phyloP scores from a whole-genome alignment of 371 early-diverging fungal genomes.

The Lichtheimia corymbifera region DNA sequence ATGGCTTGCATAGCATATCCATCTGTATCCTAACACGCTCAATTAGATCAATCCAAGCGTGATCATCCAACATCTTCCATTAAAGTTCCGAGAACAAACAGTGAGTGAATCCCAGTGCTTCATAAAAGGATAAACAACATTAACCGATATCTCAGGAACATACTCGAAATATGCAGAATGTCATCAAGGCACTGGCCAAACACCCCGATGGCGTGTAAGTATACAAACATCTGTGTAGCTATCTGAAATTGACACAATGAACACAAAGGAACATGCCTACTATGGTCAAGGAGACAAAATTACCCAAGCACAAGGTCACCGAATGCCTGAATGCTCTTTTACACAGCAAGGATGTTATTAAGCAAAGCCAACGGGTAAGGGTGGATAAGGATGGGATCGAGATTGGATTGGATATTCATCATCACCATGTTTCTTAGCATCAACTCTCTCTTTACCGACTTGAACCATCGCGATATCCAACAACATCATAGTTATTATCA shows the following conservation, averaged over 20 bases:
- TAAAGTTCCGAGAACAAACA: slow-evolving; percentile 35
- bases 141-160: slow-evolving; percentile 17
- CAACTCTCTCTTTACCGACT: slow-evolving; percentile 1
- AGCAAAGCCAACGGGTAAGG: slow-evolving; percentile 22
- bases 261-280: slow-evolving; percentile 18
- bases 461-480: neutral
- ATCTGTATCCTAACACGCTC: neutral
- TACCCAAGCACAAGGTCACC: slow-evolving; percentile 24
- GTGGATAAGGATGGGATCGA: too few relatives aligned
- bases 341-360: slow-evolving; percentile 28
- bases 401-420: too few relatives aligned
- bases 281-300: slow-evolving; percentile 13
- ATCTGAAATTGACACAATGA: too few relatives aligned
- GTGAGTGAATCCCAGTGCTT: slow-evolving; percentile 11
- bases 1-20: neutral
- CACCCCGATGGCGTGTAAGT: slow-evolving; percentile 36
- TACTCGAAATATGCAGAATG: slow-evolving; percentile 26
- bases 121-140: neutral
- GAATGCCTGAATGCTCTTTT: slow-evolving; percentile 31
- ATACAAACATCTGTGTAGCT: neutral
- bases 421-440: neutral
- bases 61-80: slow-evolving; percentile 30
- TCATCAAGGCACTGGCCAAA: slow-evolving; percentile 21
- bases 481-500: neutral
- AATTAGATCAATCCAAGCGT: slow-evolving; percentile 27